Evolutionary conservation across 208 protist species (phyloP), one percentile per base, ranked within the genome.

Genomic region (Leishmania martiniquensis): DNA sequence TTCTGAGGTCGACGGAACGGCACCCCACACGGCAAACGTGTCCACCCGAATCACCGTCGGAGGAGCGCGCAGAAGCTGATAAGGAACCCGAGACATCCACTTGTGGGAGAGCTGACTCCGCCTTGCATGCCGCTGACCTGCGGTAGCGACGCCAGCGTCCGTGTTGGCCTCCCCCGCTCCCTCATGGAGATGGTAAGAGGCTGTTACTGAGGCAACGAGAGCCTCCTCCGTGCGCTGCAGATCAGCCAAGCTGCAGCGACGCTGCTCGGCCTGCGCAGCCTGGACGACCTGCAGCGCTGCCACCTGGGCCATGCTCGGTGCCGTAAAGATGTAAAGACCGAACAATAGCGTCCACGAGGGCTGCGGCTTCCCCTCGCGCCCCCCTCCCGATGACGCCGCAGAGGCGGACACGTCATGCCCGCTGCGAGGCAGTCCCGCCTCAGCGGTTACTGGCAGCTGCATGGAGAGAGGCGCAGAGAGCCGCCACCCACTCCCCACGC

Each of bases 241-340:
- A 15, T 42, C 22, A 34, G 49, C 29, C 39, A 83, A 52, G 34
- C 20, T 47, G 74, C 69, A 57, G 25, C 52, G 68, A 20, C 42
- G 79, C 37, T 72, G 74, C 49, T 75, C 68, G 7, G 54, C 20
- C 5, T 54, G 42, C 12, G 42, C 59, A 7, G 34, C 45, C 49
- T 63, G 49, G 42, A 25, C 49, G 15, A 68, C 67, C 52, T 76
- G 74, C 67, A 83, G 29, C 9, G 79, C 79, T 0, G 65, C 57
- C 15, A 79, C 74, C n/a, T 78, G 51, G 34, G 73, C 74, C 79
- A 68, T 74, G 49, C 74, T 79, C 4, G 79, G 79, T 34, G 79
- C 79, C 5, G 67, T 63, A 39, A 83, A 79, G 29, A 76, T 52
- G 9, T 79, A 42, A 4, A 83, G 51, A 25, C 75, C 74, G 0